phyloP scores from a whole-genome alignment of 495 filamentous ascomycete species.

The Cercophora sp. region DNA sequence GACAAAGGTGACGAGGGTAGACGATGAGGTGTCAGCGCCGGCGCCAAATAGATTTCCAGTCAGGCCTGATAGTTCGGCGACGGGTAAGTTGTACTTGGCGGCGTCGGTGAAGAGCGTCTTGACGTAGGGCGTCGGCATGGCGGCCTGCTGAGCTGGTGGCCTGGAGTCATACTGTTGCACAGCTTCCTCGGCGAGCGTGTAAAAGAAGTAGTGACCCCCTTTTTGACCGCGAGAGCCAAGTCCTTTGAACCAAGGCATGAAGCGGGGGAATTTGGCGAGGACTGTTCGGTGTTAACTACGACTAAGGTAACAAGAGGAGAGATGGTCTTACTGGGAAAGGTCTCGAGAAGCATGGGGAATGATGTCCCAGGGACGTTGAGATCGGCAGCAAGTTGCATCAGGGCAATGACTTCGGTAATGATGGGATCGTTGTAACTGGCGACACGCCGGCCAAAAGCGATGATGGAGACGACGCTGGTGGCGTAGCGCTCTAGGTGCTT shows the following conservation, averaged over 20 bases:
- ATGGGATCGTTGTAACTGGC: constrained; percentile 55
- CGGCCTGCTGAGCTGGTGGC: constrained; percentile 35
- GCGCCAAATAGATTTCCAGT: constrained; percentile 63
- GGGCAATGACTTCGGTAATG: constrained; percentile 57
- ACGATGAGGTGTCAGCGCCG: constrained; percentile 62
- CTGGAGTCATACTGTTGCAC: constrained; percentile 38
- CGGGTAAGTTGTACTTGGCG: constrained; percentile 46
- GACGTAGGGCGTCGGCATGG: constrained; percentile 47
- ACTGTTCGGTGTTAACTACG: constrained; percentile 19
- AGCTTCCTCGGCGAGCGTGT: constrained; percentile 54
- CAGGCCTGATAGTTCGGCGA: constrained; percentile 54
- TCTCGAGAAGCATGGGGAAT: constrained; percentile 60
- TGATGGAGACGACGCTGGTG: constrained; percentile 59
- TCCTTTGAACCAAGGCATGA: constrained; percentile 58
- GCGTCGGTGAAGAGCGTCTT: constrained; percentile 51
- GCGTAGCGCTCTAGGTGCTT: constrained; percentile 63
- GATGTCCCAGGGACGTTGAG: constrained; percentile 61
- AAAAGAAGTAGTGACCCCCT: constrained; percentile 50
- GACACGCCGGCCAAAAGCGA: constrained; percentile 59
- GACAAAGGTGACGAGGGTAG: constrained; percentile 59
- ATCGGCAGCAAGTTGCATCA: constrained; percentile 62
- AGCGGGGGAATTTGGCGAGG: constrained; percentile 52
- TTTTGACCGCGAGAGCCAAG: constrained; percentile 44
- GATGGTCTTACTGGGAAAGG: constrained; percentile 45
- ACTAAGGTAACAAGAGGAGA: background rate